Base-by-base conservation (phyloP, 331 rosid genomes). In the Erythrophleum ivorense region DNA sequence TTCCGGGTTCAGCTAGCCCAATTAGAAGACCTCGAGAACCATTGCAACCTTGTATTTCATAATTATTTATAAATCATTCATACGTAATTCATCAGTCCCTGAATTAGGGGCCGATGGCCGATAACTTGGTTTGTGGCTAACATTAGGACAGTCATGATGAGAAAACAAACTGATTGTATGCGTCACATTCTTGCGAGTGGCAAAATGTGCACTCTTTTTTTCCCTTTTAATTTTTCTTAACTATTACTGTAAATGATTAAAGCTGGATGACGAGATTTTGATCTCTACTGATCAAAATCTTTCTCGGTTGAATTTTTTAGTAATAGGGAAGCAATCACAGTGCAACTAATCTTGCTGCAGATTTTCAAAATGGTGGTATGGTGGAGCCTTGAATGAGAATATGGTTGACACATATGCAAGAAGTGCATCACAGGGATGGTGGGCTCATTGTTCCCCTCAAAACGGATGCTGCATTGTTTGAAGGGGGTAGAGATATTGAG, bases 401-500 rank as follows among this genome's bases (percentile, higher is more conserved):
- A 80, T 87, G 87, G 85, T 78, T 52, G 90, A 85, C 73, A 41
- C 82, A 19, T 71, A n/a, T 87, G 48, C 55, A 84, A 71, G 90
- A 79, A 57, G 88, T 80, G 72, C 85, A 79, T 52, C 74, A 7
- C 40, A 79, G 58, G 18, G 64, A 77, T 82, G 65, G 68, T 76
- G 81, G 57, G 13, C 77, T 54, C 66, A 60, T 62, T 87, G 76
- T 52, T 65, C 79, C 84, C 65, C 81, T 83, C 12, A 84, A 76
- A 81, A 84, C 59, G 81, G 88, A 85, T 68, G 6, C 50, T 71
- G 49, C 53, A 36, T 71, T 82, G 80, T 80, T 82, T 82, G 85
- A 87, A 33, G 90, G 86, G 73, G 90, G 84, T 76, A 84, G 43
- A 82, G 90, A 87, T 71, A 75, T 87, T 75, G 90, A 87, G 86